A percentile compares a stretch with the other conserved stretches of the same genome.
Conservation (phyloP, 306 rosid genomes). For the Datisca glomerata region DNA sequence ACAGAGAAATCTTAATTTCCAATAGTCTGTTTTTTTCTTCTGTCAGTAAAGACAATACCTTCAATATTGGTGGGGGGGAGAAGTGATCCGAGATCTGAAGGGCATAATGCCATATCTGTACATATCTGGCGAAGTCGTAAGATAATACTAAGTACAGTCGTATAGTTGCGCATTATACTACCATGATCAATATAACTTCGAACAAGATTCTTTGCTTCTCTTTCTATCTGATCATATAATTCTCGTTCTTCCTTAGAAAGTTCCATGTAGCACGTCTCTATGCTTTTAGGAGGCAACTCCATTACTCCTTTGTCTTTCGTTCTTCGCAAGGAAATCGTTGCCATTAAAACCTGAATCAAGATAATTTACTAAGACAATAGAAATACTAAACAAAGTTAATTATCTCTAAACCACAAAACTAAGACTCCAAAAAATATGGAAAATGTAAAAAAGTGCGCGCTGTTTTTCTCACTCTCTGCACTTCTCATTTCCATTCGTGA, state of each 20-base stretch:
- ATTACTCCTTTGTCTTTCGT: conserved; percentile 48
- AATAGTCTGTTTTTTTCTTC: too few species aligned
- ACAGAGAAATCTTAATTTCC: too few species aligned
- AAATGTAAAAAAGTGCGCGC: not conserved
- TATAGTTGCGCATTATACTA: conserved; percentile 22
- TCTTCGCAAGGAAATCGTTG: conserved; percentile 65
- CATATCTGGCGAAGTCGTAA: conserved; percentile 80
- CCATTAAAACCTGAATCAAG: conserved; percentile 50
- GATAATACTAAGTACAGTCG: conserved; percentile 43
- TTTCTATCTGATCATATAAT: conserved; percentile 48
- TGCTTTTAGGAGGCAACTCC: conserved; percentile 56
- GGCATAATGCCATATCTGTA: conserved; percentile 52
- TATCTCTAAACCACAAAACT: not conserved
- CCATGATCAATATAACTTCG: conserved; percentile 9
- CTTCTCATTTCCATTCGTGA: too few species aligned
- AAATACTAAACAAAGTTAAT: not conserved
- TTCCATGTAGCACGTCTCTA: conserved; percentile 49
- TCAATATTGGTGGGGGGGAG: conserved; percentile 36
- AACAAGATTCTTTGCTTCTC: conserved; percentile 22
- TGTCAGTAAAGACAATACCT: conserved; percentile 31
- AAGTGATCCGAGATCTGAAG: conserved; percentile 34
- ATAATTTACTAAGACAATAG: not conserved
- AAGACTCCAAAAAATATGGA: not conserved
- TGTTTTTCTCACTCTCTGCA: too few species aligned
- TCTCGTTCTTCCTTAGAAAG: conserved; percentile 62